Evolutionary conservation across 805 yeast genomes (phyloP), one percentile per base, ranked within the genome.

Genomic region (Helenozyma rhizophorensis): DNA sequence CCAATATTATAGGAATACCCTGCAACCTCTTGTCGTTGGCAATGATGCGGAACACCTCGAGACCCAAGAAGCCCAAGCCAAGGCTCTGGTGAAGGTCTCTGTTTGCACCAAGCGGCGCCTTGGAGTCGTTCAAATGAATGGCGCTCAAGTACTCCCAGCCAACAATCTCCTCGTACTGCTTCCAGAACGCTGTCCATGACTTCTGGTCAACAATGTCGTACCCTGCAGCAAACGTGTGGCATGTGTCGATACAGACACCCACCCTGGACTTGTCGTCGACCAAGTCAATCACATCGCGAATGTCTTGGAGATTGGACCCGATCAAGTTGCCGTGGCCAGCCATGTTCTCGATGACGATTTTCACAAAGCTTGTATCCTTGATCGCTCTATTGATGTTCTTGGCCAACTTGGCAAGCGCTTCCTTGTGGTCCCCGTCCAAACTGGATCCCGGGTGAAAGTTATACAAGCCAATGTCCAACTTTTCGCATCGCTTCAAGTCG

Each of bases 231-330:
- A 85, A 88, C 0, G 96, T 70, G 58, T 93, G 98, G 55, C 98
- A 93, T 0, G 97, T 93, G 56, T 93, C 98, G 11, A 93, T 71
- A 54, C 98, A 93, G 1, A 93, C 95, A 4, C 98, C 97, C n/a
- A 93, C 80, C 36, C 98, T 70, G 1, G 61, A 53, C 56, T 89
- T 89, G 51, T 88, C 75, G 1, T 87, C 83, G n/a, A 93, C 74
- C 68, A 77, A 51, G 23, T 75, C 81, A 27, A 93, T 86, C 11
- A 93, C 89, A 14, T 72, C 74, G 18, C 71, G 65, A 29, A 93
- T 66, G 51, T 93, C 97, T 43, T 83, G 77, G 18, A 90, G 60
- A 25, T 74, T 68, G 3, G 90, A 80, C 1, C 97, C 98, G 25
- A 93, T 82, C 39, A 90, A 71, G 41, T 84, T 82, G 3, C 96